phyloP scores from a whole-genome alignment of 73 alveolate species.

The Paramecium caudatum region DNA sequence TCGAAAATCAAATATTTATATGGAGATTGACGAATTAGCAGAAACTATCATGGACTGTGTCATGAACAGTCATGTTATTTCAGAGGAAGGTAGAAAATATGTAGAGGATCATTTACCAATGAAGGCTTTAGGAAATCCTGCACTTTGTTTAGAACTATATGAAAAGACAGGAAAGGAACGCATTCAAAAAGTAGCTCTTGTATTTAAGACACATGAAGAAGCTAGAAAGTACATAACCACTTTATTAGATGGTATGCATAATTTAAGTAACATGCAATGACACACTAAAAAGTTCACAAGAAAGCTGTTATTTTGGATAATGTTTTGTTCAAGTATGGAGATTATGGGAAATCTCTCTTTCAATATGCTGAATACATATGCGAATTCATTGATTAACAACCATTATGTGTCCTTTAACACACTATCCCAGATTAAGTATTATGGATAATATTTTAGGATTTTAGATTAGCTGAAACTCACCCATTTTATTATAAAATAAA shows the following conservation, averaged over 20 bases:
- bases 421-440: constrained; percentile 35
- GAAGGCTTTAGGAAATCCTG: background rate
- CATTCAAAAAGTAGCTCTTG: background rate
- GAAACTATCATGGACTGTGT: constrained; percentile 64
- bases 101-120: constrained; percentile 19
- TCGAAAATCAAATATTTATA: no score
- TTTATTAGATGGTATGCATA: constrained; percentile 38
- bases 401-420: constrained; percentile 43
- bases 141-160: background rate
- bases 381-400: constrained; percentile 65
- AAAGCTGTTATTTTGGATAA: constrained; percentile 38
- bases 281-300: constrained; percentile 4
- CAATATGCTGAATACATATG: constrained; percentile 47
- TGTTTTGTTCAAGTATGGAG: constrained; percentile 36
- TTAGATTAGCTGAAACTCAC: constrained; percentile 49
- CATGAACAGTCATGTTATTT: constrained; percentile 56
- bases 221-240: constrained; percentile 2
- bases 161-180: constrained; percentile 48
- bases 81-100: constrained; percentile 31
- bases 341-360: constrained; percentile 25
- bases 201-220: constrained; percentile 52
- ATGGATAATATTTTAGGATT: background rate
- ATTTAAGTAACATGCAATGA: background rate
- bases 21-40: constrained; percentile 57
- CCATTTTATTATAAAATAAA: constrained; percentile 48